These are phyloP conservation scores for Xylaria scruposa DNA, from an alignment of 495 filamentous ascomycete species.

Conservation along the genomic window DNA sequence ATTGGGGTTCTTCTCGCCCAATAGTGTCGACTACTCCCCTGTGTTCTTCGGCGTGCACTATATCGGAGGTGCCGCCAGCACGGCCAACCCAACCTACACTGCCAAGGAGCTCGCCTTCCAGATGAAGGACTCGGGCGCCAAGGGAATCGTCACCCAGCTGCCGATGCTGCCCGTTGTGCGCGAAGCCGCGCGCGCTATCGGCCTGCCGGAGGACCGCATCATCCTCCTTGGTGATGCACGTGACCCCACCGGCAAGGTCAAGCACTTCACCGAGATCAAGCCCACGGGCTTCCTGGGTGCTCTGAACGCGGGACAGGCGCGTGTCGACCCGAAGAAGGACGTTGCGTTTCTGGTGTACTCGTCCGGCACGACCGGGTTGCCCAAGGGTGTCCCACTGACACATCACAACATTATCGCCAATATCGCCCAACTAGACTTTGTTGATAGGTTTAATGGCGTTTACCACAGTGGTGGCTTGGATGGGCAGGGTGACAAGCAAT, in stretches of 20 bases:
- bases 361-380: constrained; percentile 88
- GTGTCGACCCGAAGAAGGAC: constrained; percentile 62
- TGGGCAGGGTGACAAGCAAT: constrained; percentile 70
- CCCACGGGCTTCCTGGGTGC: constrained; percentile 58
- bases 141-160: constrained; percentile 73
- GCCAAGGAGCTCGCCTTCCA: constrained; percentile 87
- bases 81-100: constrained; percentile 89
- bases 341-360: constrained; percentile 78
- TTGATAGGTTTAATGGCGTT: constrained; percentile 56
- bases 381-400: constrained; percentile 91
- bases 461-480: constrained; percentile 66
- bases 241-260: constrained; percentile 64
- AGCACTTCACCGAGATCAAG: constrained; percentile 78
- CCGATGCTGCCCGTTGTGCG: constrained; percentile 65
- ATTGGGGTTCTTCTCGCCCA: constrained; percentile 72
- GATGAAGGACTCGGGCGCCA: constrained; percentile 79
- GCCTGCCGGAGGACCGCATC: constrained; percentile 70
- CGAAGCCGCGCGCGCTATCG: constrained; percentile 71
- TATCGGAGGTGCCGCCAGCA: constrained; percentile 81
- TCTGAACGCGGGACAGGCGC: constrained; percentile 39
- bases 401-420: constrained; percentile 86
- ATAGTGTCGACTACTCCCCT: constrained; percentile 73
- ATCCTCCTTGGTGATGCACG: constrained; percentile 79
- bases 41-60: constrained; percentile 82
- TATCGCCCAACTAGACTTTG: constrained; percentile 54